Conservation (phyloP, 768 basidiomycete genomes). For the Gloeopeniophorella convolvens region DNA sequence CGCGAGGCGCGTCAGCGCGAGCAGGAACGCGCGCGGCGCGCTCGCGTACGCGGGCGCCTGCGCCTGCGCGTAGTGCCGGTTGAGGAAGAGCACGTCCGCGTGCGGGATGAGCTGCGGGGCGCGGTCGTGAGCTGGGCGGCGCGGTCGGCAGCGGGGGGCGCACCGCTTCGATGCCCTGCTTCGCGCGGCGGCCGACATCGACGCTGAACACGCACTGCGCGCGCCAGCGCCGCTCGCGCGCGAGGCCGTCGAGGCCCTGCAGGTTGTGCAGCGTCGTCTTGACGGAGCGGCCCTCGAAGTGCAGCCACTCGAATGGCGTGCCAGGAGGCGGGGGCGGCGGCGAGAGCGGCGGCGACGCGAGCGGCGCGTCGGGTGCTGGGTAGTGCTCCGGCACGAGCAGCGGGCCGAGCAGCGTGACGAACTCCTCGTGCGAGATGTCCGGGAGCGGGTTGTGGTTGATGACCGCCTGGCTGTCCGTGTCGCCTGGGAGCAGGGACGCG, state of each 20-base stretch:
- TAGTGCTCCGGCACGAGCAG: slow-evolving; percentile 79
- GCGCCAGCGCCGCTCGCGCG: slow-evolving; percentile 79
- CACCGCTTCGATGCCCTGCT: slow-evolving; percentile 77
- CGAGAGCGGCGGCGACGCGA: slow-evolving; percentile 17
- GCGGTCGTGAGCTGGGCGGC: slow-evolving; percentile 1
- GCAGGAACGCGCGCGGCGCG: slow-evolving; percentile 69
- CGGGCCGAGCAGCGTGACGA: slow-evolving; percentile 74
- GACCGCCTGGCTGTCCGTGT: slow-evolving; percentile 57
- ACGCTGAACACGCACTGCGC: slow-evolving; percentile 76
- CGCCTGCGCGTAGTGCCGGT: slow-evolving; percentile 61
- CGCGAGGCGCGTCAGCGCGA: slow-evolving; percentile 62
- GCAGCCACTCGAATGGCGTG: slow-evolving; percentile 82
- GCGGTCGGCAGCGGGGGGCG: slow-evolving; percentile 26
- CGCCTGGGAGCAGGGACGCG: slow-evolving; percentile 35
- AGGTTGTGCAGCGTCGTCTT: slow-evolving; percentile 78
- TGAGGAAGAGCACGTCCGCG: slow-evolving; percentile 77
- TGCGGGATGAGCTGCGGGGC: slow-evolving; percentile 64
- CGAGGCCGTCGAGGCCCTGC: slow-evolving; percentile 72
- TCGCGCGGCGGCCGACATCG: slow-evolving; percentile 65
- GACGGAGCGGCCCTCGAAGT: slow-evolving; percentile 76
- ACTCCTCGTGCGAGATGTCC: slow-evolving; percentile 83
- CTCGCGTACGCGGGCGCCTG: slow-evolving; percentile 52
- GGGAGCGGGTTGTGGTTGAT: slow-evolving; percentile 86
- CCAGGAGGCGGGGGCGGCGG: slow-evolving; percentile 19
- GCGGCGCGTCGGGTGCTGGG: slow-evolving; percentile 29